Evolutionary conservation across 2,329 filamentous ascomycete species (phyloP).

Genomic region (Sporothrix humicola): DNA sequence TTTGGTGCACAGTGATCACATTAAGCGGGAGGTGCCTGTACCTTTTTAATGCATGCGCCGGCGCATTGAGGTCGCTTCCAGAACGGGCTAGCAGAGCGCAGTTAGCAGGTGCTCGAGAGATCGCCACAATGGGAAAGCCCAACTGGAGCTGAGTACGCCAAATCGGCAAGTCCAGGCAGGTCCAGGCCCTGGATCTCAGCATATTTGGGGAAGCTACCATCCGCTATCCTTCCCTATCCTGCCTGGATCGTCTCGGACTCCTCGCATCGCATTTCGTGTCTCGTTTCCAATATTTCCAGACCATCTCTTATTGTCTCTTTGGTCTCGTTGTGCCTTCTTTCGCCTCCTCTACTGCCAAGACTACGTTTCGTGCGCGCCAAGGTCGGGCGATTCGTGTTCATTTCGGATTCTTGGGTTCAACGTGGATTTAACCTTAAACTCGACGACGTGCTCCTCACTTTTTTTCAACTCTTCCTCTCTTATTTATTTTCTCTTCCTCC

Average conservation of each 20-base stretch:
- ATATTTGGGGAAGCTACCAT: conserved; percentile 8
- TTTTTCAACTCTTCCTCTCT: not conserved
- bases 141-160: too few relatives aligned
- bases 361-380: conserved; percentile 8
- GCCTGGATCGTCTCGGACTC: not conserved
- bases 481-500: not conserved
- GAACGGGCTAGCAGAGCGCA: not conserved
- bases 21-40: not conserved
- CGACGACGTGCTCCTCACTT: not conserved
- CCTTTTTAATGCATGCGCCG: not conserved
- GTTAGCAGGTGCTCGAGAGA: not conserved
- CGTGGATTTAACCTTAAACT: too few relatives aligned
- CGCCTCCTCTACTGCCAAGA: conserved; percentile 18
- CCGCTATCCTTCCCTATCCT: not conserved
- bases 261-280: not conserved
- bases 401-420: not conserved
- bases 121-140: not conserved
- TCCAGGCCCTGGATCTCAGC: conserved; percentile 6
- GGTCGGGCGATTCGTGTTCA: conserved; percentile 18
- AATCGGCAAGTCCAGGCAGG: not conserved
- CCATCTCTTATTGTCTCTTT: not conserved
- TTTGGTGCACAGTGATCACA: not conserved
- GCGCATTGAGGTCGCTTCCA: not conserved
- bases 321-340: not conserved
- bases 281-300: too few relatives aligned